phyloP scores from a whole-genome alignment of 2,329 filamentous ascomycete species.

The Diaporthe nobilis region DNA sequence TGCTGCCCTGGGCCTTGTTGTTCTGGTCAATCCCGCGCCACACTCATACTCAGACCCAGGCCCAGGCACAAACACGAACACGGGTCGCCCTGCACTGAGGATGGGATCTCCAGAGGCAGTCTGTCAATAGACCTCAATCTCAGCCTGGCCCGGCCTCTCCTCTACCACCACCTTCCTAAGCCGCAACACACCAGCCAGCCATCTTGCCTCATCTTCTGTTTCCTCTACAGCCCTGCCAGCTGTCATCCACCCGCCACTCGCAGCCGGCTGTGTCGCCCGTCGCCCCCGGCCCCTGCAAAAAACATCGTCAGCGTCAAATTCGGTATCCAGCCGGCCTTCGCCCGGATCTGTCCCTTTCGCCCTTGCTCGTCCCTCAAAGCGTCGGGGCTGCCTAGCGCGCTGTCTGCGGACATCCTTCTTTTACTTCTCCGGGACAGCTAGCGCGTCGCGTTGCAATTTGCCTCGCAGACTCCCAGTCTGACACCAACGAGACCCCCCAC shows the following conservation, averaged over 20 bases:
- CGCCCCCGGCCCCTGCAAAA: slow-evolving; percentile 21
- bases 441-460: slow-evolving; percentile 12
- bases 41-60: not conserved
- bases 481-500: not conserved
- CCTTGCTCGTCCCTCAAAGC: not conserved
- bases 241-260: not conserved
- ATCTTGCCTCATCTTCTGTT: not conserved
- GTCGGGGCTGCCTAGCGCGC: not conserved
- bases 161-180: slow-evolving; percentile 15
- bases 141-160: slow-evolving; percentile 10
- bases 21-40: slow-evolving; percentile 4
- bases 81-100: slow-evolving; percentile 30
- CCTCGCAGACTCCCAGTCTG: slow-evolving; percentile 13
- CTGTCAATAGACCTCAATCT: slow-evolving; percentile 19
- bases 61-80: slow-evolving; percentile 17
- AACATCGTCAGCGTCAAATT: slow-evolving; percentile 34
- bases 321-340: not conserved
- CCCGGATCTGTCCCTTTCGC: not conserved
- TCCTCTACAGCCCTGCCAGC: not conserved
- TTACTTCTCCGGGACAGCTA: not conserved
- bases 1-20: not conserved
- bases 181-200: slow-evolving; percentile 6
- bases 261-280: not conserved
- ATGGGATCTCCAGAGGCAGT: slow-evolving; percentile 21
- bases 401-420: not conserved